Percentiles rank a stretch among this genome's conserved stretches.
Evolutionary conservation across 768 basidiomycete genomes (phyloP).

Genomic region (Krasilnikovozyma curviuscula): DNA sequence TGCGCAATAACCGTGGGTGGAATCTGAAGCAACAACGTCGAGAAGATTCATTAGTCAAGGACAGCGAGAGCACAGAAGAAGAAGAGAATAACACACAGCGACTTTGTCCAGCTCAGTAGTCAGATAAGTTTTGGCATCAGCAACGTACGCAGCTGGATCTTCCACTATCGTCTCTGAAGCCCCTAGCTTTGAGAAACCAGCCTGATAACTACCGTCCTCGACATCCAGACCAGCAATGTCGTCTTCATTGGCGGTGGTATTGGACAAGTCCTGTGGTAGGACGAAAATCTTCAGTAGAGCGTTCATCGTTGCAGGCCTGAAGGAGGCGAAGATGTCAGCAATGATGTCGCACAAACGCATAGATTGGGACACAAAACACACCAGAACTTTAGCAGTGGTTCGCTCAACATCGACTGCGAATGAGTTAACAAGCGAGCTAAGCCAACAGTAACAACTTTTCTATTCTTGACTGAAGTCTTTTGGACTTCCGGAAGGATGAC

Average conservation of each 20-base stretch:
- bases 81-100: no score
- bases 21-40: no score
- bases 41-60: no score
- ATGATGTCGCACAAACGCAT: background rate
- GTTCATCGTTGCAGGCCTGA: slow-evolving; percentile 50
- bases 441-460: slow-evolving; percentile 67
- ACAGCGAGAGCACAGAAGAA: no score
- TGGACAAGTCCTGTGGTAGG: slow-evolving; percentile 47
- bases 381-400: slow-evolving; percentile 49
- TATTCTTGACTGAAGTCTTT: slow-evolving; percentile 59
- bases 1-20: no score
- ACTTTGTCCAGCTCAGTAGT: slow-evolving; percentile 18
- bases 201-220: slow-evolving; percentile 89
- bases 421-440: slow-evolving; percentile 58
- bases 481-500: slow-evolving; percentile 64
- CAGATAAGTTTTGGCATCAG: slow-evolving; percentile 24
- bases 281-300: slow-evolving; percentile 57
- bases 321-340: background rate
- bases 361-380: slow-evolving; percentile 21
- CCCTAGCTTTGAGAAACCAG: slow-evolving; percentile 76
- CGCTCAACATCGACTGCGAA: slow-evolving; percentile 47
- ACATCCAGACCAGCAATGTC: slow-evolving; percentile 53
- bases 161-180: slow-evolving; percentile 43
- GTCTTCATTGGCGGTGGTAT: slow-evolving; percentile 26
- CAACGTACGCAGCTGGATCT: slow-evolving; percentile 35